Evolutionary conservation across 768 basidiomycete species (phyloP).

Genomic region (Amanita rimosa): DNA sequence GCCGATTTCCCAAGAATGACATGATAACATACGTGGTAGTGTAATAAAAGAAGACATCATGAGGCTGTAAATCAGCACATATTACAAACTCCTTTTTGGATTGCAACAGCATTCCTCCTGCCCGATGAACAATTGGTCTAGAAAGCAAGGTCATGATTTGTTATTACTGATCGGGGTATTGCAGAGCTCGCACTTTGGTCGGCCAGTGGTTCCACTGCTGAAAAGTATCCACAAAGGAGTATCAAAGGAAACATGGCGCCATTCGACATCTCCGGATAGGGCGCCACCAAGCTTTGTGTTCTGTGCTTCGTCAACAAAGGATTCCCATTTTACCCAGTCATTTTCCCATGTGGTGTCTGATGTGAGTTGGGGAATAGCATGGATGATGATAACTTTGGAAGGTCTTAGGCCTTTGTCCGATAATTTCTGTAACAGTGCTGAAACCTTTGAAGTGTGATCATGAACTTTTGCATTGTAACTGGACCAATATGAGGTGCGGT

Average conservation of each 20-base stretch:
- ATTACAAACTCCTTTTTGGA: conserved; percentile 61
- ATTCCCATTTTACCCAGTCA: conserved; percentile 44
- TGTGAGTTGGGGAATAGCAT: conserved; percentile 25
- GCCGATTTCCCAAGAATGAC: conserved; percentile 12
- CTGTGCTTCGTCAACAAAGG: conserved; percentile 37
- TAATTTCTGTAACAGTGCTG: conserved; percentile 44
- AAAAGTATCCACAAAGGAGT: conserved; percentile 83
- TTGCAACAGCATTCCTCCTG: conserved; percentile 70
- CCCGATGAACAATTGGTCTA: conserved; percentile 71
- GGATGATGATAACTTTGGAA: conserved; percentile 48
- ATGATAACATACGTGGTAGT: conserved; percentile 53
- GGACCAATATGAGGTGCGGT: conserved; percentile 9
- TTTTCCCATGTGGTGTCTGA: conserved; percentile 27
- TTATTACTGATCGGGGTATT: conserved; percentile 4
- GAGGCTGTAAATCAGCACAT: conserved; percentile 51
- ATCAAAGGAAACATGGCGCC: conserved; percentile 53
- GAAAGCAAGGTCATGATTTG: conserved; percentile 7
- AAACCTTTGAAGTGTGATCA: conserved; percentile 52
- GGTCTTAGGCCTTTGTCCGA: conserved; percentile 20
- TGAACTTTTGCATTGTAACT: conserved; percentile 69
- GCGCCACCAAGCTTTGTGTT: conserved; percentile 33
- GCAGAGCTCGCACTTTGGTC: conserved; percentile 36
- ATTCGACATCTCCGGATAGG: conserved; percentile 50
- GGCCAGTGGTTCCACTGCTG: conserved; percentile 75
- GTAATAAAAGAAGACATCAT: conserved; percentile 76